Base-by-base conservation (phyloP, 306 rosid genomes). In the Prunus davidiana region DNA sequence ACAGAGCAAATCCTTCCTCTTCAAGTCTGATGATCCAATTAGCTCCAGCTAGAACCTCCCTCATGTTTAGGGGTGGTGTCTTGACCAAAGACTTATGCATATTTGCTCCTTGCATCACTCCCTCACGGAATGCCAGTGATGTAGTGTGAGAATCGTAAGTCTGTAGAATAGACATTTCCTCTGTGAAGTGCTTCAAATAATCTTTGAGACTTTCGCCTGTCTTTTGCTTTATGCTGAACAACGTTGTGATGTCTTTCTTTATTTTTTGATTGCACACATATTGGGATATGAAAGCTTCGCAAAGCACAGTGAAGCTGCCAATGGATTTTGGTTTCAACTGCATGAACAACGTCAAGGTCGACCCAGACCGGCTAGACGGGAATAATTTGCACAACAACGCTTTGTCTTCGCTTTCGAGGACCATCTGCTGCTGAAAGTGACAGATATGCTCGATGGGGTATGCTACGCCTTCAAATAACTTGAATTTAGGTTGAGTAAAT, bases 61-160 rank as follows among this genome's bases (percentile, higher is more conserved):
- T 20, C 27, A 20, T 56, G 27, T 56, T 1, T 0, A 56, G 2
- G 2, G 14, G 62, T 8, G 28, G 14, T 0, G 27, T 56, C 11
- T 20, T 0, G 6, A 56, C 22, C 3, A 20, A 8, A 0, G 6
- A n/a, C 27, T 12, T 20, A 20, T 22, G 2, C 27, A 56, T 56
- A 3, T 56, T 56, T 4, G 6, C 8, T 20, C 14, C 0, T 0
- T 6, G 6, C 0, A 8, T 7, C 0, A 56, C 14, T 0, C 6
- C 0, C 8, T 20, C 6, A 3, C 2, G 2, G 14, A 56, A 56
- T 56, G 25, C 28, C 6, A 56, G 8, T 0, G 13, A 3, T 0
- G 62, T 6, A 20, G 15, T 56, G 1, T 56, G 6, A 10, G 28
- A 20, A 1, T 20, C 2, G n/a, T 24, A 56, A 6, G 19, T 22